Evolutionary conservation across 768 basidiomycete genomes (phyloP).

Genomic region (Coprinopsis marcescibilis): DNA sequence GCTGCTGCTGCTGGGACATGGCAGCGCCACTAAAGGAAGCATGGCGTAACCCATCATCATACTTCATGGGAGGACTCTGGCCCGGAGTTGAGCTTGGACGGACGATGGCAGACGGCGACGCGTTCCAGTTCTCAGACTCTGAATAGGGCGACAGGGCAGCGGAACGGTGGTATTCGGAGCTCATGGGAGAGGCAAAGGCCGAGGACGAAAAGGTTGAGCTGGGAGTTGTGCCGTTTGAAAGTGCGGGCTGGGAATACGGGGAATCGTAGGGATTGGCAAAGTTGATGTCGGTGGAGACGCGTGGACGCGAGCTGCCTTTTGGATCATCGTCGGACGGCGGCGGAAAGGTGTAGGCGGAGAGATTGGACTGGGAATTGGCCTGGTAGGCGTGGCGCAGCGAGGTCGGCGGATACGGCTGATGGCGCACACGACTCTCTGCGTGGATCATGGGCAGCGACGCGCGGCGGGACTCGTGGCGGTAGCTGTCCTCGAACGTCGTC

Average conservation of each 20-base stretch:
- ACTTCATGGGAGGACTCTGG: conserved; percentile 53
- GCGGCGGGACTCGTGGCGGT: conserved; percentile 52
- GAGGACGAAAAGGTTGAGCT: conserved; percentile 46
- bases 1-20: conserved; percentile 49
- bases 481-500: conserved; percentile 58
- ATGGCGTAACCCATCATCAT: conserved; percentile 68
- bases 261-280: conserved; percentile 40
- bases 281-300: conserved; percentile 41
- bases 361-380: conserved; percentile 36
- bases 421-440: conserved; percentile 49
- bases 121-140: conserved; percentile 52
- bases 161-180: conserved; percentile 43
- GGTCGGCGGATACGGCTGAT: conserved; percentile 52
- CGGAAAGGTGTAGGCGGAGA: conserved; percentile 54
- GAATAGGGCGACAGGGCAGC: conserved; percentile 39
- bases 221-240: conserved; percentile 47
- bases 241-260: conserved; percentile 41
- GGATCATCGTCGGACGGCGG: conserved; percentile 34
- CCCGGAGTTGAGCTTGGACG: conserved; percentile 66
- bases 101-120: conserved; percentile 50
- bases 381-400: conserved; percentile 42
- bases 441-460: conserved; percentile 58
- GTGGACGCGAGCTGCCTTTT: conserved; percentile 32
- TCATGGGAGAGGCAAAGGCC: conserved; percentile 40
- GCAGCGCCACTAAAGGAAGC: conserved; percentile 52